These are phyloP conservation scores for Clavulina sp. DNA, from an alignment of 768 basidiomycete species.

Conservation along the genomic window DNA sequence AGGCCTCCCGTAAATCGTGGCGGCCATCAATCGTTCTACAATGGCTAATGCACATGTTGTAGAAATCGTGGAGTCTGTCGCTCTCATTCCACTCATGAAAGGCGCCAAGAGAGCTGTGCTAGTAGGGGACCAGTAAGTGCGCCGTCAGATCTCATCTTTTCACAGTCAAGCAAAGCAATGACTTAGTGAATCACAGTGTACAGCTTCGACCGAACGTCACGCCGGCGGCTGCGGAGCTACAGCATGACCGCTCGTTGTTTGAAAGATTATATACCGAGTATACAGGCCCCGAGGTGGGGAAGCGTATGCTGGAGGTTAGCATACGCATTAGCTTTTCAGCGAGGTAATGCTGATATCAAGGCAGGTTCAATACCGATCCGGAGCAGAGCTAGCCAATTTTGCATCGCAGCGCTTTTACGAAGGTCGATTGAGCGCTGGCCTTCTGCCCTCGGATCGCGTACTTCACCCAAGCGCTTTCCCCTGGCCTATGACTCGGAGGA, in stretches of 20 bases:
- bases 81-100: slow-evolving; percentile 51
- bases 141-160: neutral
- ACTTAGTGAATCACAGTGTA: slow-evolving; percentile 25
- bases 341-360: neutral
- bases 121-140: slow-evolving; percentile 51
- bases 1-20: slow-evolving; percentile 21
- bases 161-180: neutral
- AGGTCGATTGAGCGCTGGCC: slow-evolving; percentile 31
- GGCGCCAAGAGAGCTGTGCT: slow-evolving; percentile 38
- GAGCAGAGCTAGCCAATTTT: slow-evolving; percentile 36
- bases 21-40: neutral
- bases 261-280: slow-evolving; percentile 37
- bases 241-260: slow-evolving; percentile 43
- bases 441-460: slow-evolving; percentile 14
- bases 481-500: slow-evolving; percentile 30
- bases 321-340: neutral
- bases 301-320: slow-evolving; percentile 44
- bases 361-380: slow-evolving; percentile 48
- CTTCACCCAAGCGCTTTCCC: slow-evolving; percentile 32
- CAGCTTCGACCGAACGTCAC: slow-evolving; percentile 50
- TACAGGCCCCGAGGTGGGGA: slow-evolving; percentile 22
- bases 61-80: slow-evolving; percentile 40
- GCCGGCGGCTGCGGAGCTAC: slow-evolving; percentile 36
- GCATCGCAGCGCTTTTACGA: slow-evolving; percentile 51
- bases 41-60: neutral